Percentiles rank a stretch among this genome's conserved stretches.
These are phyloP conservation scores for Trametes hirsuta DNA, from an alignment of 1,284 basidiomycete genomes.

Conservation along the genomic window DNA sequence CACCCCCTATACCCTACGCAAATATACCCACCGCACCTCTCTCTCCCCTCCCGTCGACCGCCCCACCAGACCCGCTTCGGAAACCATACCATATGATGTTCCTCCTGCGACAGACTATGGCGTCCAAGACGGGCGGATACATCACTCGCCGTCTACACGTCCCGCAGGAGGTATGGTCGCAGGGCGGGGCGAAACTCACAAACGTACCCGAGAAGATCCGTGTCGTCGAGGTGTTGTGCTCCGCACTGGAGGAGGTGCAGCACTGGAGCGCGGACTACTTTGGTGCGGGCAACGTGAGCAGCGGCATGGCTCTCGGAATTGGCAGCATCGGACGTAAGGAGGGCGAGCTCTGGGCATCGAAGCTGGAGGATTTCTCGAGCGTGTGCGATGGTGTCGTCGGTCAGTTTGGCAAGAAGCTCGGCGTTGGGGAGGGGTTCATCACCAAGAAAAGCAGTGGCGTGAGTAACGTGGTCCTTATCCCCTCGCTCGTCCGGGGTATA, in stretches of 20 bases:
- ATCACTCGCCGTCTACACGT: conserved; percentile 88
- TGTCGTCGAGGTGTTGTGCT: conserved; percentile 77
- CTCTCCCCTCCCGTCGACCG: conserved; percentile 70
- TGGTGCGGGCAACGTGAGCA: conserved; percentile 77
- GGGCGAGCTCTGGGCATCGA: conserved; percentile 71
- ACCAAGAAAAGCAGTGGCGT: conserved; percentile 77
- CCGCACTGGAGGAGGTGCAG: conserved; percentile 78
- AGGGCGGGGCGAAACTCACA: conserved; percentile 81
- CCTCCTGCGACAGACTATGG: conserved; percentile 80
- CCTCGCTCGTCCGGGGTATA: neutral
- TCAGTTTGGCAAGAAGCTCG: conserved; percentile 87
- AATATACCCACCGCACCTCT: conserved; percentile 72
- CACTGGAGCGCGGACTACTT: conserved; percentile 68
- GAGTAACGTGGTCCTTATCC: conserved; percentile 34
- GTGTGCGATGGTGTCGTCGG: conserved; percentile 87
- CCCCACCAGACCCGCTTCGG: conserved; percentile 74
- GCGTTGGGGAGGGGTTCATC: conserved; percentile 83
- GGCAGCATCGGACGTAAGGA: conserved; percentile 70
- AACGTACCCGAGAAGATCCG: conserved; percentile 86
- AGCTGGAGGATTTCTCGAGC: conserved; percentile 71
- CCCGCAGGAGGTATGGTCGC: conserved; percentile 89
- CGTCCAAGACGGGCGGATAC: conserved; percentile 83
- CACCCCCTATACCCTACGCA: conserved; percentile 52
- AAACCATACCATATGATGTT: conserved; percentile 93
- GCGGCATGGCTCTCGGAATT: conserved; percentile 70